Evolutionary conservation across 176 grass and related monocot species (phyloP).

Genomic region (Alloteropsis semialata): DNA sequence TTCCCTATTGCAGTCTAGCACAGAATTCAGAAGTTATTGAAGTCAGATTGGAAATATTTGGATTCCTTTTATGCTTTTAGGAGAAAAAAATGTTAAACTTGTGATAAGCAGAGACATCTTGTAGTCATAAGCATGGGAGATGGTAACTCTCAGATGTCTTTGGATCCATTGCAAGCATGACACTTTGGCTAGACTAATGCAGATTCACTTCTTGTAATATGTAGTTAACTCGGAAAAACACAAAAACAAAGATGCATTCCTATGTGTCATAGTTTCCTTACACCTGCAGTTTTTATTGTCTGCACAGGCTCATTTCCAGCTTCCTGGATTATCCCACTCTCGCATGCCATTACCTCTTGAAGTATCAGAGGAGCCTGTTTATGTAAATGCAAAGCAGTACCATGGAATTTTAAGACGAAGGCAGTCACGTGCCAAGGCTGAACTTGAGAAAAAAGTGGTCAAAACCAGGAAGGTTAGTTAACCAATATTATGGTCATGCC

Average conservation of each 20-base stretch:
- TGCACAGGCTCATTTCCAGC: constrained; percentile 63
- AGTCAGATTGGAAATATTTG: neutral
- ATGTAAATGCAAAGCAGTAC: constrained; percentile 99
- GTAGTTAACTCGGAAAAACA: neutral
- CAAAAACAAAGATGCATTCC: neutral
- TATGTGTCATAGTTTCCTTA: neutral
- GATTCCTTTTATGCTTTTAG: neutral
- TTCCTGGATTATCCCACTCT: constrained; percentile 52
- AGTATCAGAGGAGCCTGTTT: constrained; percentile 87
- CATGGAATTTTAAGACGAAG: constrained; percentile 85
- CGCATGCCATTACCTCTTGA: constrained; percentile 90
- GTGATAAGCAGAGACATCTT: neutral
- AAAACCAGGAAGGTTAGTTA: constrained; percentile 79
- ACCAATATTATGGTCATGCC: neutral
- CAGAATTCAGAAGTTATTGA: neutral
- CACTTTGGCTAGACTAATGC: neutral
- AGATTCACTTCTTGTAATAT: neutral
- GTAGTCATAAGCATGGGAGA: neutral
- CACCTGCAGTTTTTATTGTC: constrained; percentile 9
- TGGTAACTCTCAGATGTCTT: neutral
- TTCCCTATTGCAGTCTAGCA: neutral
- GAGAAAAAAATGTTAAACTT: neutral
- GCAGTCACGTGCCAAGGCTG: constrained; percentile 89
- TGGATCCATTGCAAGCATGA: neutral
- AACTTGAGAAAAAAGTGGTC: constrained; percentile 71